phyloP scores from a whole-genome alignment of 2,329 filamentous ascomycete species.

The Ophiostoma novo-ulmi region DNA sequence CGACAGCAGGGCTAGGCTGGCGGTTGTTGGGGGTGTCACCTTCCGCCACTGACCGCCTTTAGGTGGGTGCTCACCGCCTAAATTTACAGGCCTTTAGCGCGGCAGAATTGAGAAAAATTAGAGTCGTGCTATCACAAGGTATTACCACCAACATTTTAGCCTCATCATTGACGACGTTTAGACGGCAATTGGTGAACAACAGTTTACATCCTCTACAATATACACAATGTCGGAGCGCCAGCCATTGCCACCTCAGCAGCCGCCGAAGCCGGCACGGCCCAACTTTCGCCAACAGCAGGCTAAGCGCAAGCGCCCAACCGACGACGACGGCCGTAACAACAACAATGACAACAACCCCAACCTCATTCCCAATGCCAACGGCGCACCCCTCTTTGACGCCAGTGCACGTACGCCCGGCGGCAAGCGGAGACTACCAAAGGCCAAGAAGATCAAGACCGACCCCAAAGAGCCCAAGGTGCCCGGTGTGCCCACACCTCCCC shows the following conservation, averaged over 20 bases:
- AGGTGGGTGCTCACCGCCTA: not conserved
- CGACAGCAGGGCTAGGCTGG: not conserved
- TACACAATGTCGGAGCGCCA: constrained; percentile 19
- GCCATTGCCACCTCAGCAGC: constrained; percentile 19
- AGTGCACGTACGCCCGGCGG: not conserved
- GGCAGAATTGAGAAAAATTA: constrained; percentile 20
- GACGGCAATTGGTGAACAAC: not conserved
- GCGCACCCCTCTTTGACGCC: constrained; percentile 12
- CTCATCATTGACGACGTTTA: not conserved
- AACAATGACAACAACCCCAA: not conserved
- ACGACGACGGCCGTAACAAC: constrained; percentile 9
- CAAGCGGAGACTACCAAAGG: constrained; percentile 9
- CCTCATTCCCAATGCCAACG: constrained; percentile 18
- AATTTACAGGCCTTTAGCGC: constrained; percentile 15
- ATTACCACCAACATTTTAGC: not conserved
- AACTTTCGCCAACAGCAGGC: constrained; percentile 17
- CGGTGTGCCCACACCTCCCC: constrained; percentile 3
- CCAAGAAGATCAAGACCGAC: constrained; percentile 27
- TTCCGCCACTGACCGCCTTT: constrained; percentile 16
- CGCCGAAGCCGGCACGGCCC: constrained; percentile 20
- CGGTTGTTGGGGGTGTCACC: not conserved
- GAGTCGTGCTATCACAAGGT: not conserved
- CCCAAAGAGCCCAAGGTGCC: constrained; percentile 4
- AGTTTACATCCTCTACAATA: not conserved
- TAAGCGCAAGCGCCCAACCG: constrained; percentile 23